Evolutionary conservation across 306 rosid species (phyloP), one percentile per base, ranked within the genome.

Genomic region (Nissolia schottii): DNA sequence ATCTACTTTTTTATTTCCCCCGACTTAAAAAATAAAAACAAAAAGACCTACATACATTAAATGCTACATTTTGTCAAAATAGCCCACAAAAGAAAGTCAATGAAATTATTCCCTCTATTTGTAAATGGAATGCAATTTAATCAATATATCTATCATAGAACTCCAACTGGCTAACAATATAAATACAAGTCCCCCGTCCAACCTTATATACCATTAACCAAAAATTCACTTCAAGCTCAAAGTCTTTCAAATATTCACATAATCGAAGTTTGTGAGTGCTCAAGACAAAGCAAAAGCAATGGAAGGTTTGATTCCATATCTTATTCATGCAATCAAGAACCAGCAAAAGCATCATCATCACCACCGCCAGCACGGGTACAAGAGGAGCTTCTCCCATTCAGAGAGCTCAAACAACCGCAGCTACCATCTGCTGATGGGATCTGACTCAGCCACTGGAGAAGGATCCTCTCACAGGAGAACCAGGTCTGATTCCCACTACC

Each of bases 241-340:
- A 78, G 59, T 59, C 66, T 55, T 75, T 20, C 5, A 35, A 56
- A 34, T 20, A 28, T 9, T 50, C 57, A 48, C 57, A 48, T 19
- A 57, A 76, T 50, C 55, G 53, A 68, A 68, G 51, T 49, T 65
- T 72, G 55, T 8, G 31, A 29, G 56, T 8, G 43, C 8, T 37
- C 24, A 59, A 51, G 20, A 18, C 16, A 3, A 70, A 63, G 9
- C 22, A 24, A 20, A 7, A 43, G 10, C 60, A 10, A 91, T 92
- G 97, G 97, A 92, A 74, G 97, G 96, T 12, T 85, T 89, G 71
- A 92, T 92, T 77, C 97, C 97, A 8, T 92, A 75, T 85, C 83
- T 92, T 19, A 45, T 87, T 68, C 93, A 86, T 45, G 97, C 74
- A 3, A 50, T 92, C 14, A 92, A 83, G 86, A 92, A 87, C 82